Conservation (phyloP, 805 yeast genomes). For the Candida chilensis region DNA sequence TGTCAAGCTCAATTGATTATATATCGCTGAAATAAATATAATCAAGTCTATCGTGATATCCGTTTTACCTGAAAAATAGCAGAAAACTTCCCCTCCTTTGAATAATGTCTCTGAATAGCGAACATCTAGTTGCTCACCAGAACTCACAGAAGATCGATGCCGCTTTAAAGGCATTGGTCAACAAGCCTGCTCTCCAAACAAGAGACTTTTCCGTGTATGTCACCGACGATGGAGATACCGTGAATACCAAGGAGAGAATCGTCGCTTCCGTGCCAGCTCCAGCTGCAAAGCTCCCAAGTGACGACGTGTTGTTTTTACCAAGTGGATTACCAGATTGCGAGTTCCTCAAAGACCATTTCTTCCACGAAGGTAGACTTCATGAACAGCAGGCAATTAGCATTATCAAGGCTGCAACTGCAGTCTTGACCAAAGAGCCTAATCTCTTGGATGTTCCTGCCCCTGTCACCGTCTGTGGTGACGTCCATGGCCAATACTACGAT, state of each 20-base stretch:
- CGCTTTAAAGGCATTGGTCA: constrained; percentile 52
- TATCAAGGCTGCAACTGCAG: constrained; percentile 51
- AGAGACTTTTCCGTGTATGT: constrained; percentile 28
- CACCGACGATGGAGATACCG: constrained; percentile 40
- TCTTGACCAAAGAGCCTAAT: constrained; percentile 68
- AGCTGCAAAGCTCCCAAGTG: constrained; percentile 52
- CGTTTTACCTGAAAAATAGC: too few relatives aligned
- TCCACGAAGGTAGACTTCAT: constrained; percentile 70
- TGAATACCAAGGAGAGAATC: constrained; percentile 42
- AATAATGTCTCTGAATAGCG: too few relatives aligned
- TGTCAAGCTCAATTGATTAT: too few relatives aligned
- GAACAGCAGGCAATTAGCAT: constrained; percentile 66
- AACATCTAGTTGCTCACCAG: too few relatives aligned
- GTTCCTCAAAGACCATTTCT: constrained; percentile 66
- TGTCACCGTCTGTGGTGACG: constrained; percentile 91
- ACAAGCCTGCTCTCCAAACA: constrained; percentile 14
- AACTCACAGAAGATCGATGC: constrained; percentile 53
- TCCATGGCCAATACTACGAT: constrained; percentile 95
- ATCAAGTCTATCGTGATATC: too few relatives aligned
- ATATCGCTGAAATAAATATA: too few relatives aligned
- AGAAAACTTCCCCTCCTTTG: too few relatives aligned
- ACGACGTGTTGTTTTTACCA: constrained; percentile 53
- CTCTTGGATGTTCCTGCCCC: constrained; percentile 81
- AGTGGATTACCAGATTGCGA: constrained; percentile 66
- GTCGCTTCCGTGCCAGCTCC: constrained; percentile 55